Base-by-base conservation (phyloP, 2,329 filamentous ascomycete species). In the Epichloe glyceriae region DNA sequence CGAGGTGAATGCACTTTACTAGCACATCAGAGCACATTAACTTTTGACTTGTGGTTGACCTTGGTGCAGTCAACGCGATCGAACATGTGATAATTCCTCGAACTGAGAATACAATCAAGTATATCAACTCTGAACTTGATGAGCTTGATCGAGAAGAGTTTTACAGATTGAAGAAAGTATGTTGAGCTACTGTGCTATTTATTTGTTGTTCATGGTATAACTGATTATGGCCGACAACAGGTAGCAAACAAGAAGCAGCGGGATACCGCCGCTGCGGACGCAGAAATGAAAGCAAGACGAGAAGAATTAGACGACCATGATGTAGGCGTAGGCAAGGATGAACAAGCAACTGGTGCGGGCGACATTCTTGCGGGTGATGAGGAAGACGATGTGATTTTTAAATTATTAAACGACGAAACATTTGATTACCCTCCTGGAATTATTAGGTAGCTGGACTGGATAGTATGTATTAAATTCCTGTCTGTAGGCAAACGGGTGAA, bases 91-190 rank as follows among this genome's bases (percentile, higher is more conserved):
- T 98, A 60, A 98, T 98, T 61, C 93, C 93, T 12, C 80, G 93
- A 58, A 98, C 93, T 14, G 93, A 98, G 67, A 98, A 97, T 64
- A 98, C 93, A n/a, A 98, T 98, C 74, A 96, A 95, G 72, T 98
- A 97, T 64, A 97, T 97, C 76, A 97, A 97, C 72, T 95, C 91
- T 1, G 93, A 98, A 67, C 79, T 98, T 15, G 93, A 98, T 64
- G 93, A 98, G 71, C 76, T 98, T 47, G 94, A 97, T 70, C 82
- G 93, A 74, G 93, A 97, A 67, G 93, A 98, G 66, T 98, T 98
- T 68, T 98, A 96, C 71, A 79, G 93, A 57, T 71, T 98, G 64
- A 98, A 98, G 73, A 98, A 98, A 75, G 72, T 62, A 54, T 43
- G 58, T 46, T 26, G 2, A 46, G 39, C 38, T 11, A 1, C 19